A percentile compares a stretch with the other conserved stretches of the same genome.
Evolutionary conservation across 2,329 filamentous ascomycete species (phyloP).

Genomic region (Phyllosticta citrichinensis): DNA sequence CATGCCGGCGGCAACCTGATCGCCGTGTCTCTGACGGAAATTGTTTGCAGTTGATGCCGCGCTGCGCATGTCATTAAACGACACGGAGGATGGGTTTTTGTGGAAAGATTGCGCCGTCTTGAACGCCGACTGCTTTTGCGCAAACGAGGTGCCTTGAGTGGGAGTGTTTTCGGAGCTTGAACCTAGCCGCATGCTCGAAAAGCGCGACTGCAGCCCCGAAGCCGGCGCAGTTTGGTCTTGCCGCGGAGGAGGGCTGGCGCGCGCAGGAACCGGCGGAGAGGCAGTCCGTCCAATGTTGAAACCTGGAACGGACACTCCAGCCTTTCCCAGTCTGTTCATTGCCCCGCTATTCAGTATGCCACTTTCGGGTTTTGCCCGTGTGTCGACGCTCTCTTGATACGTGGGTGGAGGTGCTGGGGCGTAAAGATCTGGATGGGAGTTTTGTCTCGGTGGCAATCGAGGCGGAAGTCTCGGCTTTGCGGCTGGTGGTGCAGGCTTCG

Average conservation of each 20-base stretch:
- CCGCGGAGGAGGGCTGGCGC: constrained; percentile 18
- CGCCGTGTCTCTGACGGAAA: constrained; percentile 60
- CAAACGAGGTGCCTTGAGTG: constrained; percentile 49
- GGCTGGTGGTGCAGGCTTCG: constrained; percentile 34
- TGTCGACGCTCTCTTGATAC: constrained; percentile 35
- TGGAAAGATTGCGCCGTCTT: constrained; percentile 50
- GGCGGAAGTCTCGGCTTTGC: constrained; percentile 40
- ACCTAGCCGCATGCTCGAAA: constrained; percentile 30
- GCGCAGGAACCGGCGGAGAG: constrained; percentile 23
- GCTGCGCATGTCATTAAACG: constrained; percentile 46
- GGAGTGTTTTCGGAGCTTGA: constrained; percentile 19
- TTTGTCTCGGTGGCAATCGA: constrained; percentile 59
- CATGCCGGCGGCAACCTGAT: constrained; percentile 53
- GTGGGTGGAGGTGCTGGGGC: constrained; percentile 37
- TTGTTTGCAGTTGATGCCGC: constrained; percentile 55
- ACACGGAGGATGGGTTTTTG: constrained; percentile 52
- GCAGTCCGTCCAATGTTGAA: constrained; percentile 55
- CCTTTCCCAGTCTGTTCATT: constrained; percentile 55
- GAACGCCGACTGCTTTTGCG: constrained; percentile 52
- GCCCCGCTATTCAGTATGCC: constrained; percentile 49
- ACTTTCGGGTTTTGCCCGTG: constrained; percentile 22
- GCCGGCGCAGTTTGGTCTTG: constrained; percentile 14
- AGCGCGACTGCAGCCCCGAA: constrained; percentile 57
- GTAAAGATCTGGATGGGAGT: constrained; percentile 39
- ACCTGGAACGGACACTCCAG: constrained; percentile 68